These are phyloP conservation scores for Talaromyces proteolyticus DNA, from an alignment of 495 filamentous ascomycete species.

Conservation along the genomic window DNA sequence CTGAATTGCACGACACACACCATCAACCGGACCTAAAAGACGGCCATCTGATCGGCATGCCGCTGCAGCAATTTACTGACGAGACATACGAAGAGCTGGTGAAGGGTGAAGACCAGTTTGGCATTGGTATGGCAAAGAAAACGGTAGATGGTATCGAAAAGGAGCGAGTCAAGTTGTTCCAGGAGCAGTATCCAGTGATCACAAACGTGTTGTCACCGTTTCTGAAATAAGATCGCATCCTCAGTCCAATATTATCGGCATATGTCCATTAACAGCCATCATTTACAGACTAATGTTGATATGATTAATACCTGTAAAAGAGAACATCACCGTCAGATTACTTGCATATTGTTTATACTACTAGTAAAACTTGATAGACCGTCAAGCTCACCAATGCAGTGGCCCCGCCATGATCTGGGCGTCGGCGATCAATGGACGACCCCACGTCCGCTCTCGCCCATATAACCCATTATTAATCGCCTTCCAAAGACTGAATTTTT, in stretches of 20 bases:
- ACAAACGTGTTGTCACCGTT: constrained; percentile 22
- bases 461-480: no score
- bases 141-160: constrained; percentile 29
- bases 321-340: no score
- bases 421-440: no score
- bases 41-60: constrained; percentile 51
- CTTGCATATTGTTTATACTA: no score
- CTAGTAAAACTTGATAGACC: no score
- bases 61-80: constrained; percentile 55
- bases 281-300: no score
- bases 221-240: constrained; percentile 8
- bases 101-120: constrained; percentile 43
- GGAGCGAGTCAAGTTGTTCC: constrained; percentile 31
- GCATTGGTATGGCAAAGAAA: constrained; percentile 26
- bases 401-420: no score
- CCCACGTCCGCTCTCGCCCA: no score
- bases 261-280: no score
- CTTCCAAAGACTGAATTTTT: no score
- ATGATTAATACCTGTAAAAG: no score
- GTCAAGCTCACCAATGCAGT: no score
- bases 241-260: not conserved
- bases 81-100: constrained; percentile 52
- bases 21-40: constrained; percentile 36
- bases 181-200: constrained; percentile 29
- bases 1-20: constrained; percentile 33